A percentile compares a stretch with the other conserved stretches of the same genome.
phyloP scores from a whole-genome alignment of 257 asterid species.

The Fraxinus pennsylvanica region DNA sequence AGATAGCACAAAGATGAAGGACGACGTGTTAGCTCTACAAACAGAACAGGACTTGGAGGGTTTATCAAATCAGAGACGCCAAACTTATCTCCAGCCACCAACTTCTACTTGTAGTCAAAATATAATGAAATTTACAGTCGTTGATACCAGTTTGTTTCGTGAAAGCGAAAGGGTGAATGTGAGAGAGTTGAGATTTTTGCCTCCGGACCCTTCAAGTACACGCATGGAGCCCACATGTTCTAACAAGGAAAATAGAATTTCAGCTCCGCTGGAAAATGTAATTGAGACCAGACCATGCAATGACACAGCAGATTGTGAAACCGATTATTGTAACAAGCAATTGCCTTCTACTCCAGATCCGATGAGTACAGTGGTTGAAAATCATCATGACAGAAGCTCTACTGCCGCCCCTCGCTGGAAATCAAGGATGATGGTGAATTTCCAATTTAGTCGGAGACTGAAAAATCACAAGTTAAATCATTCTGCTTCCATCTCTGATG shows the following conservation, averaged over 20 bases:
- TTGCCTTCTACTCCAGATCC: background rate
- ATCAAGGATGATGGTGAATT: slow-evolving; percentile 33
- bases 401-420: slow-evolving; percentile 12
- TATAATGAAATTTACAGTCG: slow-evolving; percentile 47
- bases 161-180: slow-evolving; percentile 36
- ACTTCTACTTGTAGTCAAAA: slow-evolving; percentile 38
- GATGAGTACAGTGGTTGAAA: background rate
- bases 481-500: background rate
- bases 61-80: slow-evolving; percentile 16
- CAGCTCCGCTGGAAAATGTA: background rate
- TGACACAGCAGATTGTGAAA: slow-evolving; percentile 13
- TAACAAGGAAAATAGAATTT: background rate
- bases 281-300: background rate
- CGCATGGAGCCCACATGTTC: slow-evolving; percentile 28
- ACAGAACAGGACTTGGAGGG: slow-evolving; percentile 22
- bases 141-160: slow-evolving; percentile 54
- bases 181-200: slow-evolving; percentile 42
- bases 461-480: slow-evolving; percentile 31
- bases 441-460: slow-evolving; percentile 30
- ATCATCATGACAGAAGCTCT: background rate
- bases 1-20: slow-evolving; percentile 31
- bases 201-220: background rate
- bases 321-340: slow-evolving; percentile 2
- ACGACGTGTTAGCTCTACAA: slow-evolving; percentile 23
- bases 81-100: slow-evolving; percentile 62